These are phyloP conservation scores for Sporothrix euskadiensis DNA, from an alignment of 2,329 filamentous ascomycete genomes.

Conservation along the genomic window DNA sequence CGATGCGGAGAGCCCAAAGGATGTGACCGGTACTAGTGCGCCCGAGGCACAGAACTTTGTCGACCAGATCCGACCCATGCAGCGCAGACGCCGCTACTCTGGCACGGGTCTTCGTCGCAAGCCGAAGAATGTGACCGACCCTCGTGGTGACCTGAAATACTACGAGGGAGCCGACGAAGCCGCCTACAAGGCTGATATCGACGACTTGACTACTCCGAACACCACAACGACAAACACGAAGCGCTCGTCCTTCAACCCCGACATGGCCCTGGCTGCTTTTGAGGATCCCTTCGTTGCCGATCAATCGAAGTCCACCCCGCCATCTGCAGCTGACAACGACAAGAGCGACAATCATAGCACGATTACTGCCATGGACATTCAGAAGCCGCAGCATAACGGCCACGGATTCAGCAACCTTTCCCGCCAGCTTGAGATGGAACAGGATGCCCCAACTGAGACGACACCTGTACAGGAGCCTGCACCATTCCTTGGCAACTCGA, in stretches of 20 bases:
- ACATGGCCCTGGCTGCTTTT: neutral
- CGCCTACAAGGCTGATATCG: slow-evolving; percentile 71
- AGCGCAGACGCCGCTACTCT: slow-evolving; percentile 72
- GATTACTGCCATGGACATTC: slow-evolving; percentile 29
- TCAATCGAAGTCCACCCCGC: neutral
- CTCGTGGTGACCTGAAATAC: slow-evolving; percentile 79
- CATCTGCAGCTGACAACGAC: neutral
- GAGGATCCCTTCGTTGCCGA: slow-evolving; percentile 16
- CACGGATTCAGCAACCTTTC: slow-evolving; percentile 4
- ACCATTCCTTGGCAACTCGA: slow-evolving; percentile 32
- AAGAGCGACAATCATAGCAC: slow-evolving; percentile 29
- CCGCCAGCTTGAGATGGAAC: neutral
- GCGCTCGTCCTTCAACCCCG: slow-evolving; percentile 28
- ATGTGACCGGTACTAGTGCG: slow-evolving; percentile 64
- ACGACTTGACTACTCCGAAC: slow-evolving; percentile 39
- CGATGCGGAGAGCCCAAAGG: slow-evolving; percentile 46
- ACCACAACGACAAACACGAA: slow-evolving; percentile 29
- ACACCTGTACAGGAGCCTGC: slow-evolving; percentile 22
- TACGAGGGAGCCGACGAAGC: slow-evolving; percentile 87
- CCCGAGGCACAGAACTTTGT: slow-evolving; percentile 60
- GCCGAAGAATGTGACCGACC: slow-evolving; percentile 69
- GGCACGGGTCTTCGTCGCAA: slow-evolving; percentile 78
- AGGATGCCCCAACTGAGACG: neutral
- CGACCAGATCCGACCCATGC: slow-evolving; percentile 45
- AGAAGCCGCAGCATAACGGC: slow-evolving; percentile 21